Evolutionary conservation across 805 yeast species (phyloP).

Genomic region (Candida vartiovaarae): DNA sequence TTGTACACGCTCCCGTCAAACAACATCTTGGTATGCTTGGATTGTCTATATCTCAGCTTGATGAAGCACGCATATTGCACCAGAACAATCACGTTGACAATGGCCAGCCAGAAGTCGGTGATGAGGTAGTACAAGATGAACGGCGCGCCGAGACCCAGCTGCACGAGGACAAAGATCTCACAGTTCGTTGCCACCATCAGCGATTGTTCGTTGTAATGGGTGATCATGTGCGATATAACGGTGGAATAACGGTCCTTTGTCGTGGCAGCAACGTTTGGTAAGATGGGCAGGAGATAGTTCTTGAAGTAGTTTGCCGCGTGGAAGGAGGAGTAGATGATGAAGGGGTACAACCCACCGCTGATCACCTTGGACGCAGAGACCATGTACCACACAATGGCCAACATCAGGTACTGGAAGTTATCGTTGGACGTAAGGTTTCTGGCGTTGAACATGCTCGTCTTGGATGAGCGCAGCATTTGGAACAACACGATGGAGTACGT

Average conservation of each 20-base stretch:
- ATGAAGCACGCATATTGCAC: slow-evolving; percentile 44
- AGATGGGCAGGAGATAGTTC: slow-evolving; percentile 44
- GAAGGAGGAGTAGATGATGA: slow-evolving; percentile 55
- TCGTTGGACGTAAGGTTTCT: slow-evolving; percentile 38
- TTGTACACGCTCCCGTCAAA: slow-evolving; percentile 39
- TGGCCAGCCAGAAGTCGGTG: slow-evolving; percentile 22
- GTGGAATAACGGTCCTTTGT: slow-evolving; percentile 24
- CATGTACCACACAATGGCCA: slow-evolving; percentile 38
- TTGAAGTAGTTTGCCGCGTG: slow-evolving; percentile 57
- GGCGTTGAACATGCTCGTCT: slow-evolving; percentile 23
- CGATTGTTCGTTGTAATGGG: slow-evolving; percentile 36
- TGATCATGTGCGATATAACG: slow-evolving; percentile 27
- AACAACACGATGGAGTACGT: slow-evolving; percentile 59
- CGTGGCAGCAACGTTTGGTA: slow-evolving; percentile 28
- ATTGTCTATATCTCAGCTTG: slow-evolving; percentile 54
- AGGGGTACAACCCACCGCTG: slow-evolving; percentile 49
- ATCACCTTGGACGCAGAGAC: slow-evolving; percentile 34
- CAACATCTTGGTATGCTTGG: slow-evolving; percentile 44
- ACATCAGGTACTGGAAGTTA: slow-evolving; percentile 54
- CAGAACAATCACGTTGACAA: slow-evolving; percentile 32
- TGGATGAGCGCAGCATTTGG: slow-evolving; percentile 43
- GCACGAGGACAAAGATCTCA: slow-evolving; percentile 37
- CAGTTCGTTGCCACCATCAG: slow-evolving; percentile 38
- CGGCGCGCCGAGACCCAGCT: slow-evolving; percentile 34
- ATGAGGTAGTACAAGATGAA: slow-evolving; percentile 32